Evolutionary conservation across 768 basidiomycete species (phyloP), one percentile per base, ranked within the genome.

Genomic region (Neoboletus magnificus): DNA sequence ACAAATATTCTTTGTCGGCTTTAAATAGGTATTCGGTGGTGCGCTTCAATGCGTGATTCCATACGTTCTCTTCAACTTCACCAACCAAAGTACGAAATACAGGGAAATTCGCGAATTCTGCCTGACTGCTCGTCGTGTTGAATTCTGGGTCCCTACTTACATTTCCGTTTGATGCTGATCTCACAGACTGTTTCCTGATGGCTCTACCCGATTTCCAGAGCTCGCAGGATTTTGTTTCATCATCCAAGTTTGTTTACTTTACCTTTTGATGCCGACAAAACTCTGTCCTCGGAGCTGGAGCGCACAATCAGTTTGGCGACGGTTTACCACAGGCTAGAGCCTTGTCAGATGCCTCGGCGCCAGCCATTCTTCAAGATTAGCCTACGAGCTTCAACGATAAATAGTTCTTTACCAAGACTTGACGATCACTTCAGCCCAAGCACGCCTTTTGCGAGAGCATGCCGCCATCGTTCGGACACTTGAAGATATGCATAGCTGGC

Each of bases 401-500:
- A 42, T 53, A 9, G 63, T 57, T 10, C 33, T 45, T 40, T 2
- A 36, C 8, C 16, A 25, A 49, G 47, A 50, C 20, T 50, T 52
- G 9, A 41, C 12, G 50, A 60, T 25, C 60, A 69, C 42, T 57
- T 57, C 36, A 13, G 39, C 60, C 27, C 63, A 57, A 70, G 71
- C 47, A 50, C 35, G 54, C 50, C 18, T 55, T 12, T 46, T 77
- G 20, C 60, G 60, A 13, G n/a, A 44, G 3, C 63, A 69, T 48
- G 70, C 69, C 12, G 25, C 44, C n/a, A 57, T 62, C 15, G 66
- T 73, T 20, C 60, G 44, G 5, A 44, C 51, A 4, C 54, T 79
- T 33, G 76, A 77, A 62, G 70, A 71, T 43, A 56, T 77, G 1
- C 79, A 74, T 57, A 79, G 77, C 49, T 60, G 67, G 48, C 72